phyloP scores from a whole-genome alignment of 345 rosid genomes.

The Acer negundo region DNA sequence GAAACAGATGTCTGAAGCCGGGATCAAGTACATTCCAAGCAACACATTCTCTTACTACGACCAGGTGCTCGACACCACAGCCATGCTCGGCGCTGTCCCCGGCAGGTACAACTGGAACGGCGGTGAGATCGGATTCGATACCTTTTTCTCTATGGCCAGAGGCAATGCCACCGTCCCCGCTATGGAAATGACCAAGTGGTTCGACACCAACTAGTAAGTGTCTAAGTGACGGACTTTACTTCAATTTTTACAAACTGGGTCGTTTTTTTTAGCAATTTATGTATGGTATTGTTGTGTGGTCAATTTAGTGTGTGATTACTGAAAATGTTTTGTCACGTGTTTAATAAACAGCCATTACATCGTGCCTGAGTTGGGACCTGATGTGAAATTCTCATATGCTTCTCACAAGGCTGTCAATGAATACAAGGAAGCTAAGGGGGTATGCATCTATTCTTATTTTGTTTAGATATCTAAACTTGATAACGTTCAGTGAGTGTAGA shows the following conservation, averaged over 20 bases:
- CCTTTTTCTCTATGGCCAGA: conserved; percentile 97
- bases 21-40: conserved; percentile 95
- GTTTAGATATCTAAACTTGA: background rate
- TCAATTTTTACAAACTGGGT: background rate
- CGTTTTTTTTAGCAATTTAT: background rate
- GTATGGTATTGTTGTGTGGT: background rate
- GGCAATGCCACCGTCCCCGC: conserved; percentile 97
- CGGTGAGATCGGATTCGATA: conserved; percentile 85
- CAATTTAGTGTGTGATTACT: background rate
- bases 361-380: conserved; percentile 96
- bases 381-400: conserved; percentile 83
- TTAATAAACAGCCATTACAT: conserved; percentile 75
- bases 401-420: conserved; percentile 95
- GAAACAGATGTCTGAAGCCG: conserved; percentile 86
- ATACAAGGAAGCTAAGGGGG: conserved; percentile 96
- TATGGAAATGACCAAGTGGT: conserved; percentile 99
- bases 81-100: conserved; percentile 98
- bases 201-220: conserved; percentile 99
- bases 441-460: conserved; percentile 31
- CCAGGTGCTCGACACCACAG: conserved; percentile 87
- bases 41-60: conserved; percentile 94
- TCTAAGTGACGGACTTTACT: background rate
- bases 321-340: conserved; percentile 10
- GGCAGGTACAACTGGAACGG: conserved; percentile 75
- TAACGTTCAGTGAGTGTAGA: background rate